Conservation (phyloP, 148 eudicot genomes). For the Pharnaceum exiguum region DNA sequence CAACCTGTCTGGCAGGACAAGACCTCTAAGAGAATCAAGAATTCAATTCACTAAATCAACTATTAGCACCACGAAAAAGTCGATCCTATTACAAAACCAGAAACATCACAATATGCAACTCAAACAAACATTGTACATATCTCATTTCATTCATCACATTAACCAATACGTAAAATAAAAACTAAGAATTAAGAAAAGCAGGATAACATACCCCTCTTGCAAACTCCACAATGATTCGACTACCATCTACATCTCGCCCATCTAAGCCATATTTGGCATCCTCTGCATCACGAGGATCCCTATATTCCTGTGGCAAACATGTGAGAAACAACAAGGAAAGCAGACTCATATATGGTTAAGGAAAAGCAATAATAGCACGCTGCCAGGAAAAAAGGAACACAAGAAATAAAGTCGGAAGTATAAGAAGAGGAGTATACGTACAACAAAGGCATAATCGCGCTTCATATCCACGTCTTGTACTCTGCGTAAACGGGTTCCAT, state of each 20-base stretch:
- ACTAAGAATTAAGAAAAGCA: background rate
- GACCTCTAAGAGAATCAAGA: too few relatives aligned
- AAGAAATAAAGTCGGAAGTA: background rate
- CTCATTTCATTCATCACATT: too few relatives aligned
- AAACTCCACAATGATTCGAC: conserved; percentile 73
- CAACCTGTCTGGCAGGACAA: too few relatives aligned
- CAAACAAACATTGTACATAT: too few relatives aligned
- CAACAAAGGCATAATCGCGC: conserved; percentile 95
- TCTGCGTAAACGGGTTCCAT: conserved; percentile 98
- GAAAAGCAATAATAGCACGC: background rate
- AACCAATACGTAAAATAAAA: background rate
- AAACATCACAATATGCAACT: too few relatives aligned
- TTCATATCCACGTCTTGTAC: conserved; percentile 99
- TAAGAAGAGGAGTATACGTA: conserved; percentile 44
- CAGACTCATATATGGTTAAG: conserved; percentile 20
- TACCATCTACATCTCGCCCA: conserved; percentile 80
- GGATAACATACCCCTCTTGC: conserved; percentile 69
- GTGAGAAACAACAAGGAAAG: conserved; percentile 17
- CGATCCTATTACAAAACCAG: too few relatives aligned
- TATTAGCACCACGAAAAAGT: too few relatives aligned
- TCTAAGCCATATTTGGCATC: conserved; percentile 78
- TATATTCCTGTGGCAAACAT: conserved; percentile 56
- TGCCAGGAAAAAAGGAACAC: background rate
- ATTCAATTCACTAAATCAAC: too few relatives aligned
- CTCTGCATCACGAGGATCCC: conserved; percentile 95